These are phyloP conservation scores for Tricholoma hemisulphureum DNA, from an alignment of 768 basidiomycete genomes.

Conservation along the genomic window DNA sequence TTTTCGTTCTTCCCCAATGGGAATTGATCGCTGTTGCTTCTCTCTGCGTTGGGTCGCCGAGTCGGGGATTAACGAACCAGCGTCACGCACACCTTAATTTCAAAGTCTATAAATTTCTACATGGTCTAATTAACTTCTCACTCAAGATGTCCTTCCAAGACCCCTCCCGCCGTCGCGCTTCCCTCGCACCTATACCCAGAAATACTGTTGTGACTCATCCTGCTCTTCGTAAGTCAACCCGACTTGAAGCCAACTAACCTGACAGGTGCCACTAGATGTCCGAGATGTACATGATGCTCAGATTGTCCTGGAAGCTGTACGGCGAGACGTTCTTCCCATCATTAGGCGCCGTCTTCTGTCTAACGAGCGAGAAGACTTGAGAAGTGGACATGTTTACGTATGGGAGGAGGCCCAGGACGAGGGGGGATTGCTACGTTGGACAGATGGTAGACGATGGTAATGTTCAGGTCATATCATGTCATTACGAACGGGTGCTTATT, in stretches of 20 bases:
- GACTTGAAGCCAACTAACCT: neutral
- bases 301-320: conserved; percentile 72
- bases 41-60: conserved; percentile 43
- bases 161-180: conserved; percentile 19
- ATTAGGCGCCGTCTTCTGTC: conserved; percentile 69
- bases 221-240: conserved; percentile 39
- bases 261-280: conserved; percentile 47
- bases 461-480: conserved; percentile 1
- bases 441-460: conserved; percentile 77
- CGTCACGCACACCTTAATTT: conserved; percentile 28
- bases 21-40: conserved; percentile 15
- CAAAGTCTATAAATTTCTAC: conserved; percentile 22
- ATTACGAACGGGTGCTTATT: conserved; percentile 1
- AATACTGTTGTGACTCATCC: conserved; percentile 45
- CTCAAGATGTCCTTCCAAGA: conserved; percentile 18
- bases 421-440: conserved; percentile 70
- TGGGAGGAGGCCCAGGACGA: conserved; percentile 86
- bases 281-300: conserved; percentile 81
- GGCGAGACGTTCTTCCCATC: conserved; percentile 65
- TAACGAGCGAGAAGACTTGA: conserved; percentile 65
- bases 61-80: conserved; percentile 25
- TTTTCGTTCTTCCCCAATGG: conserved; percentile 14
- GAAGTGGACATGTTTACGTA: conserved; percentile 76
- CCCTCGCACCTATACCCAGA: conserved; percentile 19
- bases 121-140: conserved; percentile 9